phyloP scores from a whole-genome alignment of 768 basidiomycete genomes.

The Termitomyces sp. region DNA sequence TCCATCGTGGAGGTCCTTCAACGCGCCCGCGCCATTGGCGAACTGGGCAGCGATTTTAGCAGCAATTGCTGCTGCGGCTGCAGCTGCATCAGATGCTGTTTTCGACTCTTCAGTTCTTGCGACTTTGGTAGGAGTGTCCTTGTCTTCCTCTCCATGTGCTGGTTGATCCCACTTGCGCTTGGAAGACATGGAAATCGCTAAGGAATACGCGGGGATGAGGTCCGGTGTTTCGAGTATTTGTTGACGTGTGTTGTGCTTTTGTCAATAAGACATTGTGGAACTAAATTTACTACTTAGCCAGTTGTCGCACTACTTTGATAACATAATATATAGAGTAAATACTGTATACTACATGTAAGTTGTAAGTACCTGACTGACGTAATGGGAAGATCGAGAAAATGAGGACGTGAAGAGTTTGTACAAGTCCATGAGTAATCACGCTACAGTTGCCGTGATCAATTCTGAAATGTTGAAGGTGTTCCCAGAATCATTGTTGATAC shows the following conservation, averaged over 20 bases:
- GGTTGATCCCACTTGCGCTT: slow-evolving; percentile 86
- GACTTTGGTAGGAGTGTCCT: slow-evolving; percentile 38
- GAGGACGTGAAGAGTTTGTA: not conserved
- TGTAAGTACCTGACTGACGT: not conserved
- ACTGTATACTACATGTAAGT: too few species aligned
- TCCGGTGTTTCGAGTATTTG: not conserved
- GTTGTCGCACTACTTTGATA: not conserved
- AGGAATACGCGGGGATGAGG: not conserved
- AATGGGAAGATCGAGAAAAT: not conserved
- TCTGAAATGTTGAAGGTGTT: slow-evolving; percentile 14
- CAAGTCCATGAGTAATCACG: not conserved
- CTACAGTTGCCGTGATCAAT: slow-evolving; percentile 16
- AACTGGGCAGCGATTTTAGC: slow-evolving; percentile 95
- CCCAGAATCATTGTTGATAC: slow-evolving; percentile 10
- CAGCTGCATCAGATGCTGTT: slow-evolving; percentile 65
- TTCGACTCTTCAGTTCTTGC: slow-evolving; percentile 52
- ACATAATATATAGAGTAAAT: not conserved
- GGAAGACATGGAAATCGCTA: slow-evolving; percentile 46
- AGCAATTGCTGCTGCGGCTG: slow-evolving; percentile 78
- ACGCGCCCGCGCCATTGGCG: slow-evolving; percentile 37
- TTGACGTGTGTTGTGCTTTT: slow-evolving; percentile 11
- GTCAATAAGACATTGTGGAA: too few species aligned
- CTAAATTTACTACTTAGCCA: too few species aligned
- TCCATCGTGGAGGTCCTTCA: slow-evolving; percentile 68
- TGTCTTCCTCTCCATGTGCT: slow-evolving; percentile 42